Base-by-base conservation (phyloP, 1,139 yeast genomes). In the Lodderomyces jiufengensis region DNA sequence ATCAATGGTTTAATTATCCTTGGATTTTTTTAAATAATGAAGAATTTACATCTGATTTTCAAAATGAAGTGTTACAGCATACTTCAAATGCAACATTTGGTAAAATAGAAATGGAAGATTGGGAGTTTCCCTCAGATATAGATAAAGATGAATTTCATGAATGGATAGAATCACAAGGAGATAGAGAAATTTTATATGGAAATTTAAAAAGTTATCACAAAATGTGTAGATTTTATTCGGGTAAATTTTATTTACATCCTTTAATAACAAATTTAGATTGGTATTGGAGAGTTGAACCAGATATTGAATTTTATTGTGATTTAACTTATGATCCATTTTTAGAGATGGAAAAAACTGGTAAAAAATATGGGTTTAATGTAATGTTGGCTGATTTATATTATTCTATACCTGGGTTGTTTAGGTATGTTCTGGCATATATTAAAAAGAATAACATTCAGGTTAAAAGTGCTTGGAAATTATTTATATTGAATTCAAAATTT, bases 271-370 rank as follows among this genome's bases (percentile, higher is more conserved):
- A 76, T 39, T 71, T 78, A 42, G 87, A 86, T 42, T 88, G 95
- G 94, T 88, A 87, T 61, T 88, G 97, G 96, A 70, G 97, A 37
- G 87, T 90, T 8, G 97, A 90, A 57, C 97, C 97, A 2, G 82
- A 84, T 45, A 92, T 90, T 30, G 82, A 85, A 45, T 88, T 85
- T 55, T 87, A 71, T 53, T 90, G 97, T 60, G 97, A 88, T 56
- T 62, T 87, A 34, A 84, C 95, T 0, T 87, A 88, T 59, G 97
- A 90, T 59, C 95, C 96, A 13, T 90, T 90, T 54, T 50, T 73
- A 18, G 88, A 83, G 50, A 86, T 90, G 97, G 77, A 76, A 37
- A 69, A 66, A 37, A 53, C 59, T 39, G 75, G 77, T 31, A 88
- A 88, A 57, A 78, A 75, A 46, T 88, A 88, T 51, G 97, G 96